Evolutionary conservation across 257 asterid genomes (phyloP), one percentile per base, ranked within the genome.

Genomic region (Jasminum sambac): DNA sequence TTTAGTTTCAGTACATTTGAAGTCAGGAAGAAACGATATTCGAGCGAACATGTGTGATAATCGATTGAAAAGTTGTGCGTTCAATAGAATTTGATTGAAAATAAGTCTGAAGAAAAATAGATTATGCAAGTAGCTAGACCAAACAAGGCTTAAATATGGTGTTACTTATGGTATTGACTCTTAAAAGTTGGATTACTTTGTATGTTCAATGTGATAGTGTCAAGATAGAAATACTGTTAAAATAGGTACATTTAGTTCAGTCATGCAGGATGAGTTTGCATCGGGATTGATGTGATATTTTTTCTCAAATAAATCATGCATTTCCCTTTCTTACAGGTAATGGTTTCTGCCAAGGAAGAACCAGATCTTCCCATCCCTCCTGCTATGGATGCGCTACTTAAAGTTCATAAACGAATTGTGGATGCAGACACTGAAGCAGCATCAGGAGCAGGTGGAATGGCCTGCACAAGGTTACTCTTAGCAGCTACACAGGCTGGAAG

Each of bases 401-500:
- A 83, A 81, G 84, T 92, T 72, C 98, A 90, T 79, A 90, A 87
- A 70, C 96, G 87, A 70, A 77, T 88, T 64, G 68, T 85, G 72
- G 96, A 90, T 71, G 73, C 73, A 13, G 95, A 83, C 65, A 69
- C 77, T 16, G 96, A 90, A 67, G 81, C 88, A 36, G 79, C 88
- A 10, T 69, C 80, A 69, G 82, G 79, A 62, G 74, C 87, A 13
- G 86, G 82, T 46, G 86, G 82, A 75, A 78, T 83, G n/a, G 76
- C 79, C 71, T 71, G 85, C 79, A 88, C 98, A 66, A 84, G 95
- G 81, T 83, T 92, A 79, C 96, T 92, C 63, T 92, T 92, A 55
- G 97, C 98, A 55, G 95, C 95, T 74, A 76, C 91, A 58, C 98
- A 92, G 76, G 97, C 96, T 74, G 96, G 97, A 73, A 88, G 86